Evolutionary conservation across 2,329 filamentous ascomycete genomes (phyloP).

Genomic region (Calonectria crousiana): DNA sequence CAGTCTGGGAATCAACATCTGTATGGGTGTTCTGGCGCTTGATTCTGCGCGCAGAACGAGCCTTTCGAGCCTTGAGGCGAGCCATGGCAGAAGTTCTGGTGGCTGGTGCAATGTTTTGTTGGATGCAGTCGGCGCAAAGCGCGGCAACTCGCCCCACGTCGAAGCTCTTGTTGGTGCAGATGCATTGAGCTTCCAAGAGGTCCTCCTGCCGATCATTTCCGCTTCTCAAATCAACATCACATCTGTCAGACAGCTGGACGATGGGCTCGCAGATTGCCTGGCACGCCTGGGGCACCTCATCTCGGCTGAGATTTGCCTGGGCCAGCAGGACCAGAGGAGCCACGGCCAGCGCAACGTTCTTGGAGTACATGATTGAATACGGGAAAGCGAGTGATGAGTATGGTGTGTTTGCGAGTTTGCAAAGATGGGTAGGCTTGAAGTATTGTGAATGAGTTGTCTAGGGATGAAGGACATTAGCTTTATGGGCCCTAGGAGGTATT

Average conservation of each 20-base stretch:
- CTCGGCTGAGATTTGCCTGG: neutral
- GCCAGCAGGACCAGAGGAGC: neutral
- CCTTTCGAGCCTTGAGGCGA: neutral
- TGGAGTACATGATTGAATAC: neutral
- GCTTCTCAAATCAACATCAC: neutral
- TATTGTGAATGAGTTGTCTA: neutral
- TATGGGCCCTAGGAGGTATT: neutral
- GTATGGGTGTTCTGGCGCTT: neutral
- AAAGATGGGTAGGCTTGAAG: neutral
- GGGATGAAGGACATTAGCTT: neutral
- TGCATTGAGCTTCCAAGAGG: neutral
- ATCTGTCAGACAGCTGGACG: neutral
- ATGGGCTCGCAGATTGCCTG: neutral
- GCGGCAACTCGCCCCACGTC: neutral
- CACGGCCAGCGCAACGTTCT: neutral
- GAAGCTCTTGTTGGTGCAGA: slow-evolving; percentile 3
- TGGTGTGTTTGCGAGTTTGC: neutral
- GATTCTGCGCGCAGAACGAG: neutral
- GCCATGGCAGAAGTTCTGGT: neutral
- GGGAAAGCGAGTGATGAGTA: neutral
- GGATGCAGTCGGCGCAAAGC: neutral
- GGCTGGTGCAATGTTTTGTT: neutral
- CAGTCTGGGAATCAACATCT: neutral
- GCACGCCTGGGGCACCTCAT: neutral
- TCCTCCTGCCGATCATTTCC: neutral